Evolutionary conservation across 805 yeast genomes (phyloP), one percentile per base, ranked within the genome.

Genomic region (Kuraishia capsulata): DNA sequence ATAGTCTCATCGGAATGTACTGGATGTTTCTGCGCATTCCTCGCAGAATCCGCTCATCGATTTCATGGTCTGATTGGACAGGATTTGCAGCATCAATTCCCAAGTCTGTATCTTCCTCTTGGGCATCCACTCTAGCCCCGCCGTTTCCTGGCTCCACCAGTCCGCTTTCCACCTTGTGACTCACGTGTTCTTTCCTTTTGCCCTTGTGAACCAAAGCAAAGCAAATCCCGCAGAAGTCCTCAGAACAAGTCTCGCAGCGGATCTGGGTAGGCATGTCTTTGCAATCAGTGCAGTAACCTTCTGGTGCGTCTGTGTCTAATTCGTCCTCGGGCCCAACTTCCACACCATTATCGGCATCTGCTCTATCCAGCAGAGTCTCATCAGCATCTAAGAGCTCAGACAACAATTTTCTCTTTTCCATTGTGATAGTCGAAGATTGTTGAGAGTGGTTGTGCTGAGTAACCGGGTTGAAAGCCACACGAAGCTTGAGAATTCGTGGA

Each of bases 131-230:
- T 8, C 24, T 21, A 4, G 26, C 11, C 26, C 30, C 25, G 8
- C 21, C 20, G 23, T 34, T 35, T 5, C 23, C 34, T 21, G 29
- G 40, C 4, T 46, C 52, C 10, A 43, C 41, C 4, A 43, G 37
- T 37, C 42, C 42, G 33, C 37, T 37, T 33, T 45, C 44, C 5
- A 51, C 57, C 37, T 39, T 47, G 29, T 50, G 59, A 37, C 43
- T 57, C 29, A 55, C 53, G 48, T 77, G 83, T 0, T 44, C 31
- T 44, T 69, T 71, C 47, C 83, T 59, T 39, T 71, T 67, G 14
- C 92, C 92, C 39, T 79, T 67, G 49, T 82, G 92, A 18, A 80
- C 64, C 61, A 79, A 70, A 33, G 67, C 75, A 50, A 72, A 81
- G 52, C 90, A 83, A 3, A 80, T 84, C 23, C 69, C 65, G 56